Evolutionary conservation across 331 rosid species (phyloP), one percentile per base, ranked within the genome.

Genomic region (Malus hybrid): DNA sequence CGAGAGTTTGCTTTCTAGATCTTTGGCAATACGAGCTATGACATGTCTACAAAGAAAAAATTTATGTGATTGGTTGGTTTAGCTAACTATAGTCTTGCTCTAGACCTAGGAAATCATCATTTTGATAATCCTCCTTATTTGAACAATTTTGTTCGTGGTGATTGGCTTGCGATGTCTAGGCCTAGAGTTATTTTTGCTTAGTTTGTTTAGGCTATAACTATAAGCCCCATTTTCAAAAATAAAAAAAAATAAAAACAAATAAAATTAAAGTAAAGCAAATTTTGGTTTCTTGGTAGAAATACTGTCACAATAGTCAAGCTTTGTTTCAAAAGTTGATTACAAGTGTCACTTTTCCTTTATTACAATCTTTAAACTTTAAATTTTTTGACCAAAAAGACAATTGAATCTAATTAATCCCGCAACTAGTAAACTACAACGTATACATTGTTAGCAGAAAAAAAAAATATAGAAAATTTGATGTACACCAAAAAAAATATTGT

Each of bases 311-410:
- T 39, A 87, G 88, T 81, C 56, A 84, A 85, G 77, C 79, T 77
- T 80, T 68, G 78, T 82, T 82, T 84, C 56, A 46, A 86, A 89
- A 87, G 82, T 67, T 78, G 62, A 79, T 73, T 79, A 80, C 46
- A 62, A 66, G 79, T 82, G 71, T 13, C 77, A 19, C 85, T 82
- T 82, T 76, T 63, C 39, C 82, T 82, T 77, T 65, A 20, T 50
- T 69, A 70, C 78, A 10, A 42, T 86, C 78, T 78, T 69, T 65
- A 46, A 32, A 15, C 66, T 80, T 77, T 68, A 71, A 82, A 20
- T 33, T 66, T 70, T 66, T 71, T 67, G 80, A 80, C 84, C 82
- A 80, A 75, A 80, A 70, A 61, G 46, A 32, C 48, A 32, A 65
- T 39, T 42, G 48, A 42, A 68, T 61, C 29, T 29, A 62, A 24